A percentile compares a stretch with the other conserved stretches of the same genome.
These are phyloP conservation scores for Fraxinus pennsylvanica DNA, from an alignment of 257 asterid genomes.

Conservation along the genomic window DNA sequence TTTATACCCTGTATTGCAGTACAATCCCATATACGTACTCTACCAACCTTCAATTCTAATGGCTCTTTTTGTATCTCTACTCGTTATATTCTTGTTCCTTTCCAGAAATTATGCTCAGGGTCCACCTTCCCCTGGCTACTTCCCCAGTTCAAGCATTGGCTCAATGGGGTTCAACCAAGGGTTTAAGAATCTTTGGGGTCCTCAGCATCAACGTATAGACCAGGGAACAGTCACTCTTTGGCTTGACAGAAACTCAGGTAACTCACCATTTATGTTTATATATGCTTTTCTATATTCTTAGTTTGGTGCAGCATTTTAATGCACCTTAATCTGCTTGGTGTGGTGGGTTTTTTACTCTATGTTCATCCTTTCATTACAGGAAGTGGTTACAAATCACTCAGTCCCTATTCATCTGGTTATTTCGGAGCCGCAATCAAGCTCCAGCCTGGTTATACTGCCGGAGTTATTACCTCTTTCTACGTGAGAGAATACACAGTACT, in stretches of 20 bases:
- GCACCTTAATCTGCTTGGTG: no score
- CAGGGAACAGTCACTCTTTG: conserved; percentile 60
- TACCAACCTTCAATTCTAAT: background rate
- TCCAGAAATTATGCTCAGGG: conserved; percentile 52
- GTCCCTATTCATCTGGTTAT: conserved; percentile 65
- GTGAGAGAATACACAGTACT: conserved; percentile 25
- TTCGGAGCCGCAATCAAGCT: conserved; percentile 78
- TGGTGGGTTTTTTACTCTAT: no score
- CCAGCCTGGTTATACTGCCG: conserved; percentile 89
- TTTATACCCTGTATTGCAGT: background rate
- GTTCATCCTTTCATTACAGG: conserved; percentile 39
- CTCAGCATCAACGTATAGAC: conserved; percentile 74
- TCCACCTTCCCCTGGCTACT: conserved; percentile 85
- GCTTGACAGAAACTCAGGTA: conserved; percentile 72
- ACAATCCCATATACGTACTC: background rate
- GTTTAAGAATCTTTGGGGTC: conserved; percentile 76
- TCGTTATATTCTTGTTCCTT: conserved; percentile 42
- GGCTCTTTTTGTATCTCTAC: conserved; percentile 31
- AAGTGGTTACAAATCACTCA: conserved; percentile 77
- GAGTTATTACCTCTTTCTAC: conserved; percentile 79
- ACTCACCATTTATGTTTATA: no score
- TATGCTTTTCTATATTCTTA: no score
- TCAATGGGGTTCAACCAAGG: conserved; percentile 60
- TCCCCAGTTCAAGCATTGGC: conserved; percentile 58
- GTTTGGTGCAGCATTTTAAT: no score